Evolutionary conservation across 2,329 filamentous ascomycete species (phyloP), one percentile per base, ranked within the genome.

Genomic region (Neophaeococcomyces aloes): DNA sequence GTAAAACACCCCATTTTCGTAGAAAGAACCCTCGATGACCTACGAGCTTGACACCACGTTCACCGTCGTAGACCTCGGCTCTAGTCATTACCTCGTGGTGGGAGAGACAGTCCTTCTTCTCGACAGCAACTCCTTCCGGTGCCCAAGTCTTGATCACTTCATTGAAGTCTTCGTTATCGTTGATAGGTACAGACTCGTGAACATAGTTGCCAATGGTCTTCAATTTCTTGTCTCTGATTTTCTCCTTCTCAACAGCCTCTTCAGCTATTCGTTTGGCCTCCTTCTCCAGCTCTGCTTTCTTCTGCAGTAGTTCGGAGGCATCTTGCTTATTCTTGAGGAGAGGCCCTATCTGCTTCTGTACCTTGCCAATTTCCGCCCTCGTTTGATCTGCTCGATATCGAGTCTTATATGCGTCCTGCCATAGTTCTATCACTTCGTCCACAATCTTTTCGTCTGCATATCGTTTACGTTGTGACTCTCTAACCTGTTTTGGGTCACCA

Each of bases 241-340:
- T 68, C 49, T 91, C 81, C 67, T 94, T 94, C 61, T 83, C 76
- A 13, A 72, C 70, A 2, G 87, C 87, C 45, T 75, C 67, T 27
- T 86, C 82, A 55, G 87, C 78, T 47, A 87, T 72, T 34, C 74
- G 74, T 67, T 88, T 88, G 72, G 93, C 89, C 65, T 87, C 74
- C 65, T 84, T 81, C 58, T 88, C 81, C 38, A 94, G 67, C 3
- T 79, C 76, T 39, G 72, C 71, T 66, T 94, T 95, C 62, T 89
- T 71, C 59, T 80, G 70, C 46, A 95, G 71, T 48, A 95, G 70
- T 31, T 87, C 83, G 54, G 78, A 78, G 31, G 86, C 86, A 61
- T 89, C 79, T 68, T 94, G 86, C 71, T 95, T 94, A 55, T 81
- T 81, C 76, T 94, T 94, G 71, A 94, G 94, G 73, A 89, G 93